Percentiles rank a stretch among this genome's conserved stretches.
These are phyloP conservation scores for Anisogramma anomala DNA, from an alignment of 2,329 filamentous ascomycete species.

Conservation along the genomic window DNA sequence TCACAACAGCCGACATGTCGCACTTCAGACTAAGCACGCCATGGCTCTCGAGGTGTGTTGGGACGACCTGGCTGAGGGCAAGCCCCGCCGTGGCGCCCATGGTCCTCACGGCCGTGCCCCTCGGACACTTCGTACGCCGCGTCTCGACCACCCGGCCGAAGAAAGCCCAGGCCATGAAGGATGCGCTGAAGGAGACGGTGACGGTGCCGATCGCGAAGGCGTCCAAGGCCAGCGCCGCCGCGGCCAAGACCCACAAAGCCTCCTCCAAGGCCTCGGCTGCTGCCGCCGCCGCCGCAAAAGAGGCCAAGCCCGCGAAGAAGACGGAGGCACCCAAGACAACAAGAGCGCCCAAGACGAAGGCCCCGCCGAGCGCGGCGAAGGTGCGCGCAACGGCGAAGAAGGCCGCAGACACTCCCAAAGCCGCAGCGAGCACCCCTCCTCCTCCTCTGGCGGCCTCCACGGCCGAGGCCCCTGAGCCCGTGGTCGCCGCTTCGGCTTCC, in stretches of 20 bases:
- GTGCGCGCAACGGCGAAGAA: not conserved
- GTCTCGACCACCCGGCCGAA: slow-evolving; percentile 11
- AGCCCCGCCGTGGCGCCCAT: slow-evolving; percentile 1
- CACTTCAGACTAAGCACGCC: slow-evolving; percentile 3
- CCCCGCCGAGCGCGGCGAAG: not conserved
- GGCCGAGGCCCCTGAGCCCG: not conserved
- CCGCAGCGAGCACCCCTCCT: not conserved
- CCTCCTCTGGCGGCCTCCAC: not conserved
- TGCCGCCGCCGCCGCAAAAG: not conserved
- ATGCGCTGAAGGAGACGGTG: not conserved
- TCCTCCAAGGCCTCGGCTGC: slow-evolving; percentile 2
- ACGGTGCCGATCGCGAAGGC: slow-evolving; percentile 2
- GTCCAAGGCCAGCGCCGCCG: not conserved
- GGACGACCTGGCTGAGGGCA: slow-evolving; percentile 1
- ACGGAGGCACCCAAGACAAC: not conserved
- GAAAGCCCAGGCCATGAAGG: slow-evolving; percentile 7
- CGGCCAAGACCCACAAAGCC: slow-evolving; percentile 3
- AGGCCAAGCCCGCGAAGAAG: not conserved
- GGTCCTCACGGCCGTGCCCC: not conserved
- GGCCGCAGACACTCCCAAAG: not conserved
- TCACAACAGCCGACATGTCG: slow-evolving; percentile 1
- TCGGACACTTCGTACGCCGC: slow-evolving; percentile 4
- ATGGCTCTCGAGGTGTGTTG: slow-evolving; percentile 6
- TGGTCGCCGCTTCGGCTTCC: not conserved
- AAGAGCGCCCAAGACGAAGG: not conserved